phyloP scores from a whole-genome alignment of 495 filamentous ascomycete genomes.

The Neurospora hispaniola region DNA sequence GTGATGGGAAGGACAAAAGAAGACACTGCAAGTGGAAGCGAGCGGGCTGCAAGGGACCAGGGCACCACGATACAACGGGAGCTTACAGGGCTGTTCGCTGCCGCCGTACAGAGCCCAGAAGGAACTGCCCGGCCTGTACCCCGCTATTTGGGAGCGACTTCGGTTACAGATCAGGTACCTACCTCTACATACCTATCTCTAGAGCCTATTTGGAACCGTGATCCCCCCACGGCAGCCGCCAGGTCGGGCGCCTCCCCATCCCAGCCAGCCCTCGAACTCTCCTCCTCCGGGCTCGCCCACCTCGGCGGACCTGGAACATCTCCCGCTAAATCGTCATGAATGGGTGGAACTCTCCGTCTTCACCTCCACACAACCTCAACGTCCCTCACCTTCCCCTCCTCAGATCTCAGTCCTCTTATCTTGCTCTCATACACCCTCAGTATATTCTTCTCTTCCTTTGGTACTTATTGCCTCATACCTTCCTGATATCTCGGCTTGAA shows the following conservation, averaged over 20 bases:
- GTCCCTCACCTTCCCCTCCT: conserved; percentile 1
- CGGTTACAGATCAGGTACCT: too few species aligned
- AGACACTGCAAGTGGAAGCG: not conserved
- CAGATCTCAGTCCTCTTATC: not conserved
- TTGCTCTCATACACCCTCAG: not conserved
- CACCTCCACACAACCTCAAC: not conserved
- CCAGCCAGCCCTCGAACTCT: too few species aligned
- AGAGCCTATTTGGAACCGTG: too few species aligned
- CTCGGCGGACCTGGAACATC: too few species aligned
- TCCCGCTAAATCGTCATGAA: not conserved
- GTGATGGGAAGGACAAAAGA: not conserved
- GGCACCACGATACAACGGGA: not conserved
- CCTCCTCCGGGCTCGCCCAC: too few species aligned
- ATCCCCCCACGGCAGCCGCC: too few species aligned
- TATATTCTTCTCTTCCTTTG: not conserved
- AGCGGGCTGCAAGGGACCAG: not conserved
- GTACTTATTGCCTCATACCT: not conserved
- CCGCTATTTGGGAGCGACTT: too few species aligned
- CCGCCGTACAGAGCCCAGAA: not conserved
- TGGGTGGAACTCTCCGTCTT: not conserved
- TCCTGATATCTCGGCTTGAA: not conserved
- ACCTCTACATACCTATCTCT: too few species aligned
- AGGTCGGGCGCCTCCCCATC: too few species aligned
- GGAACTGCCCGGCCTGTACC: not conserved
- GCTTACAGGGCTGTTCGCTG: not conserved